A percentile compares a stretch with the other conserved stretches of the same genome.
These are phyloP conservation scores for Aspergillus ostianus DNA, from an alignment of 495 filamentous ascomycete genomes.

Conservation along the genomic window DNA sequence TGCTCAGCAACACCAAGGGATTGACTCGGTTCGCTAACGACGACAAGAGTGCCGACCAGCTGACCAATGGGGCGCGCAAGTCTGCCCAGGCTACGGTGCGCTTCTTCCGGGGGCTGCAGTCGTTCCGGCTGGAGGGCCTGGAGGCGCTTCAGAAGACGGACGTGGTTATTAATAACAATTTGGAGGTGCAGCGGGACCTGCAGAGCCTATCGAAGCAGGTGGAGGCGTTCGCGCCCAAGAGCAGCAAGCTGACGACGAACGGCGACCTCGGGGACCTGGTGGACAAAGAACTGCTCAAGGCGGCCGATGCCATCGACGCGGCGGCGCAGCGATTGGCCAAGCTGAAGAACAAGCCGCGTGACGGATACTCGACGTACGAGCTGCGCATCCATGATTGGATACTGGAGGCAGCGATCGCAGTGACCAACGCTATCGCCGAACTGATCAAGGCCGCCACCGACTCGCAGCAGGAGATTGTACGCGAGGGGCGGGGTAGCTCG, in stretches of 20 bases:
- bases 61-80: constrained; percentile 76
- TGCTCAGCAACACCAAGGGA: constrained; percentile 94
- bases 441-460: constrained; percentile 94
- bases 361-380: constrained; percentile 95
- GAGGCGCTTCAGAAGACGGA: constrained; percentile 87
- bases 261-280: constrained; percentile 93
- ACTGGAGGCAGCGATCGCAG: constrained; percentile 88
- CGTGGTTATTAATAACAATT: constrained; percentile 93
- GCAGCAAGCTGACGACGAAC: constrained; percentile 71
- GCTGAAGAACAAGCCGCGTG: constrained; percentile 88
- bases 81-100: constrained; percentile 86
- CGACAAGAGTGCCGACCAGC: constrained; percentile 85
- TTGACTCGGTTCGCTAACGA: constrained; percentile 91
- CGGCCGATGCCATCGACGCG: constrained; percentile 93
- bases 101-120: constrained; percentile 93
- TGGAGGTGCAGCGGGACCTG: constrained; percentile 87
- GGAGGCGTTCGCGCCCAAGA: constrained; percentile 84
- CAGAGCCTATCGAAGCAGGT: constrained; percentile 89
- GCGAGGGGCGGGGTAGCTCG: constrained; percentile 83
- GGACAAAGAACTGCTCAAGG: constrained; percentile 85
- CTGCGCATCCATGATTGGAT: constrained; percentile 92
- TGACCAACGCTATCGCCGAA: constrained; percentile 93
- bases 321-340: constrained; percentile 84
- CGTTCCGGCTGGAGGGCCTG: constrained; percentile 87
- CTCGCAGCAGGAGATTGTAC: constrained; percentile 96